Conservation (phyloP, 106 monocot species). For the Phalaenopsis equestris region DNA sequence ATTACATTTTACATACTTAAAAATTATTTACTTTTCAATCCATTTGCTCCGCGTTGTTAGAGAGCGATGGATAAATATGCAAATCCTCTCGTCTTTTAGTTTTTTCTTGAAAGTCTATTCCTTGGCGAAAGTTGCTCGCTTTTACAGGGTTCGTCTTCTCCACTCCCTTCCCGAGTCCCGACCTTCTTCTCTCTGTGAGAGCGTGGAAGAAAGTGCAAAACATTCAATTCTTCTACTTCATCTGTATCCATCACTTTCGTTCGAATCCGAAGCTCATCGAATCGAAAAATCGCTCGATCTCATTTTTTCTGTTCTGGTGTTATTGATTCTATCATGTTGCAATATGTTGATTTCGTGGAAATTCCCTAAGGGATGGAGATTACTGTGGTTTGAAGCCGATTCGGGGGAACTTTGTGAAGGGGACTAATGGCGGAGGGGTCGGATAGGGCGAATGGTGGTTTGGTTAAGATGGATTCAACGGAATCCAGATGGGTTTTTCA, state of each 20-base stretch:
- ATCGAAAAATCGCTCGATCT: background rate
- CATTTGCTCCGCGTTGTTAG: too few relatives aligned
- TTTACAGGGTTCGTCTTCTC: background rate
- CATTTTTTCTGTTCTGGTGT: background rate
- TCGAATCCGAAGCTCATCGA: background rate
- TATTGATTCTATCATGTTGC: background rate
- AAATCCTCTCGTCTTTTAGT: too few relatives aligned
- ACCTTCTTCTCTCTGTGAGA: background rate
- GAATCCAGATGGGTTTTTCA: conserved; percentile 74
- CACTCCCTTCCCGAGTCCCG: background rate
- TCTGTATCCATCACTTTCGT: background rate
- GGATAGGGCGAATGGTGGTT: conserved; percentile 23
- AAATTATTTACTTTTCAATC: too few relatives aligned
- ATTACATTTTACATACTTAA: too few relatives aligned
- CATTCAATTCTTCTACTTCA: too few relatives aligned
- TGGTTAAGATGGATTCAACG: conserved; percentile 71
- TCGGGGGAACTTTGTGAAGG: background rate
- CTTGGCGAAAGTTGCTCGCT: too few relatives aligned
- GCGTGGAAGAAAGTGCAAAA: background rate
- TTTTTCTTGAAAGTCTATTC: too few relatives aligned
- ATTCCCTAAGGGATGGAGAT: background rate
- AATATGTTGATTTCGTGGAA: background rate
- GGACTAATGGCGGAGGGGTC: conserved; percentile 30
- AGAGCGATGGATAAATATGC: too few relatives aligned
- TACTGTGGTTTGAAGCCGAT: background rate